Evolutionary conservation across 129 eudicot species (phyloP).

Genomic region (Heracleum sosnowskyi): DNA sequence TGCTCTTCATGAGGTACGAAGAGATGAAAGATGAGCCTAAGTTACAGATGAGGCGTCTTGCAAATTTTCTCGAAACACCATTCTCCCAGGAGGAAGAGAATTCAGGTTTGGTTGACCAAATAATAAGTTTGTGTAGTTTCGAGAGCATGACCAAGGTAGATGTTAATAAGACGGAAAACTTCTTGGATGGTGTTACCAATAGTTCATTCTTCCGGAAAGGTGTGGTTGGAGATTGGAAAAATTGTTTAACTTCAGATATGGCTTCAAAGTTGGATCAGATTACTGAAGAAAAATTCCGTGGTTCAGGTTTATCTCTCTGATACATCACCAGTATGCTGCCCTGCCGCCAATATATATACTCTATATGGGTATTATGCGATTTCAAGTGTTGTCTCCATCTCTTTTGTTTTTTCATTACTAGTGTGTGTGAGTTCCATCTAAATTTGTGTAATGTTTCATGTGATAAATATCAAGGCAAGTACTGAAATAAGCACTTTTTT

Average conservation of each 20-base stretch:
- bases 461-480: no score
- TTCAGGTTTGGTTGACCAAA: not conserved
- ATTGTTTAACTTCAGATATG: constrained; percentile 30
- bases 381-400: not conserved
- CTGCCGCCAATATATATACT: no score
- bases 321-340: no score
- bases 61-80: constrained; percentile 17
- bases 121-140: not conserved
- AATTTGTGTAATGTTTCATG: no score
- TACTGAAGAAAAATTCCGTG: not conserved
- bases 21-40: constrained; percentile 36
- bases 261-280: constrained; percentile 24
- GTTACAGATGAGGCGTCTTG: constrained; percentile 27
- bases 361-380: no score
- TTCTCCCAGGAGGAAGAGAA: not conserved
- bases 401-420: not conserved
- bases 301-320: not conserved
- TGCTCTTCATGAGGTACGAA: constrained; percentile 45
- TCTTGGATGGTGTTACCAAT: not conserved
- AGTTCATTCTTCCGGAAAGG: constrained; percentile 17
- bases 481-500: no score
- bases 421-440: no score
- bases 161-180: not conserved
- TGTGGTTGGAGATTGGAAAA: constrained; percentile 41
- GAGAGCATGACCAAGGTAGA: not conserved